Conservation (phyloP, 2,329 filamentous ascomycete genomes). For the Clarireedia hainanense region DNA sequence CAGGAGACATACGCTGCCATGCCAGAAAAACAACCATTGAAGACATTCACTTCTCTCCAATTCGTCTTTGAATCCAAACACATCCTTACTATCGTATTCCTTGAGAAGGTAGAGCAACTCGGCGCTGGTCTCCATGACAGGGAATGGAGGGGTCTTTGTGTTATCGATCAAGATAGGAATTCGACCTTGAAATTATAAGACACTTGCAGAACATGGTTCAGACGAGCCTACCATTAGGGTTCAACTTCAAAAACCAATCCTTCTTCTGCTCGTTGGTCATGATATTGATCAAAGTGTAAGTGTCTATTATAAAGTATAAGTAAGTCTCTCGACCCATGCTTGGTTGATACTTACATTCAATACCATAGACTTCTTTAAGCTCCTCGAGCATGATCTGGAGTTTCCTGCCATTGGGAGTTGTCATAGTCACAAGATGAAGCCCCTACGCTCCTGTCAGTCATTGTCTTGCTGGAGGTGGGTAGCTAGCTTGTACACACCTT, state of each 20-base stretch:
- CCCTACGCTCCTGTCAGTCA: constrained; percentile 25
- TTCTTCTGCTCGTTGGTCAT: constrained; percentile 46
- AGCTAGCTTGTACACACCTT: constrained; percentile 4
- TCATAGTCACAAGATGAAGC: constrained; percentile 43
- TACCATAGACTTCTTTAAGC: constrained; percentile 41
- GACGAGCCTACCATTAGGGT: constrained; percentile 34
- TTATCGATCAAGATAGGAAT: constrained; percentile 46
- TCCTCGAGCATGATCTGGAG: constrained; percentile 49
- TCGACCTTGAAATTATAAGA: constrained; percentile 24
- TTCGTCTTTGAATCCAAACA: constrained; percentile 44
- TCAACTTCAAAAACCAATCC: constrained; percentile 43
- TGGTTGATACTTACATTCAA: constrained; percentile 34
- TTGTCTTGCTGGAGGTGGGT: not conserved
- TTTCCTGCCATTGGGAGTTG: constrained; percentile 44
- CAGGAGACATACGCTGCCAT: constrained; percentile 32
- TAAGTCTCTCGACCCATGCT: not conserved
- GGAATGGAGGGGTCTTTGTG: constrained; percentile 39
- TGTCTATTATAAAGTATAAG: constrained; percentile 5
- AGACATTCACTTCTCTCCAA: constrained; percentile 40
- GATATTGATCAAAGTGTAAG: constrained; percentile 10
- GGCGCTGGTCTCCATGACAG: constrained; percentile 45
- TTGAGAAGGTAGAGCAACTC: constrained; percentile 45
- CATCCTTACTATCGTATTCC: constrained; percentile 37
- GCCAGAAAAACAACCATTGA: constrained; percentile 51
- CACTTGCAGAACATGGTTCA: not conserved